A percentile compares a stretch with the other conserved stretches of the same genome.
These are phyloP conservation scores for Eleusine coracana DNA, from an alignment of 176 grass and related monocot genomes.

Conservation along the genomic window DNA sequence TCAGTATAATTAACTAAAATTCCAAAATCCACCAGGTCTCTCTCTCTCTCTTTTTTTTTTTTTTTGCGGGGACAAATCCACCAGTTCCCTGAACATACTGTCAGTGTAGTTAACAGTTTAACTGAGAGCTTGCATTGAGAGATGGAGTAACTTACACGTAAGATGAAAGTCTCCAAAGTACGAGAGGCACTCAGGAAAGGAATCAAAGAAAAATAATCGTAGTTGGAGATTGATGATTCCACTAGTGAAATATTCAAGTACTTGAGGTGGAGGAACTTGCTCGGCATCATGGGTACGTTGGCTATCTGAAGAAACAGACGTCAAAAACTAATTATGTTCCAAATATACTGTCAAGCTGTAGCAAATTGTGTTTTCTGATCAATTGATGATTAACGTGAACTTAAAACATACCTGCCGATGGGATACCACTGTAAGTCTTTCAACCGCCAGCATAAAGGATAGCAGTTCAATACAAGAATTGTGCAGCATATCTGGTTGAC, in stretches of 20 bases:
- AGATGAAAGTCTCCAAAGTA: constrained; percentile 1
- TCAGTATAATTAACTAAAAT: neutral
- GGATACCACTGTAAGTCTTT: constrained; percentile 11
- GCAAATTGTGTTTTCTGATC: neutral
- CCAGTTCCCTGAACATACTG: neutral
- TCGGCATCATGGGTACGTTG: neutral
- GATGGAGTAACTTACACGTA: neutral
- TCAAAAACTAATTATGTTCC: no score
- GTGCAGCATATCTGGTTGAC: neutral
- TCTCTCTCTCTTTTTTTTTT: no score
- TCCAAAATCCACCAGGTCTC: neutral
- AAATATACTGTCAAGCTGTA: neutral
- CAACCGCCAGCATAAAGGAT: constrained; percentile 15
- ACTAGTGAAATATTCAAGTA: neutral
- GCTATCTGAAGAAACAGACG: neutral
- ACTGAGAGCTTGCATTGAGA: neutral
- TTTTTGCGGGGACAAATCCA: neutral
- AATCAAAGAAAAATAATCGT: constrained; percentile 26
- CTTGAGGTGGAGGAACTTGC: constrained; percentile 28
- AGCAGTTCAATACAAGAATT: neutral
- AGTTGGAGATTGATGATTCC: neutral
- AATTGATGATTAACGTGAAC: neutral
- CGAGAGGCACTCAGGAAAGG: constrained; percentile 24
- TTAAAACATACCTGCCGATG: neutral
- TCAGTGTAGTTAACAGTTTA: neutral